These are phyloP conservation scores for Vaccinium myrtillus DNA, from an alignment of 148 eudicot genomes.

Conservation along the genomic window DNA sequence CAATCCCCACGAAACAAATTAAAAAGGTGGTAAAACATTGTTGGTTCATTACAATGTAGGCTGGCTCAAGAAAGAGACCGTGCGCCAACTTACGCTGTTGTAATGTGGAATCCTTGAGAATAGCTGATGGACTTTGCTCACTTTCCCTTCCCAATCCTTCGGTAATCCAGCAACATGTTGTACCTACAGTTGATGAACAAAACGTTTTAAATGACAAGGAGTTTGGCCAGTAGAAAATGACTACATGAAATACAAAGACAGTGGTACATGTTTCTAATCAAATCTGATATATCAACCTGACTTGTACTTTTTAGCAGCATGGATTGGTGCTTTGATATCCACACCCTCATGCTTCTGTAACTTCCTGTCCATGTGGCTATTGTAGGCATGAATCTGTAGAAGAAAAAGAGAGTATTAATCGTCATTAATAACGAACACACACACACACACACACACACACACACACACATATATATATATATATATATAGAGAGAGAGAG, in stretches of 20 bases:
- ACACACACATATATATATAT: no score
- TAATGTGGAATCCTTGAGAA: constrained; percentile 71
- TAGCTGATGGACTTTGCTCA: constrained; percentile 58
- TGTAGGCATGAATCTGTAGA: constrained; percentile 70
- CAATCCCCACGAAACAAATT: background rate
- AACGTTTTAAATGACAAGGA: background rate
- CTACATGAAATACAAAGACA: background rate
- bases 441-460: no score
- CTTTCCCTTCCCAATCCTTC: constrained; percentile 55
- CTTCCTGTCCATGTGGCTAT: constrained; percentile 87
- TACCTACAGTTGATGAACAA: constrained; percentile 24
- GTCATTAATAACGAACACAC: background rate
- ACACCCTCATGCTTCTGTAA: constrained; percentile 76
- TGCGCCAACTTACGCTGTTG: constrained; percentile 48
- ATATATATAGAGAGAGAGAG: background rate
- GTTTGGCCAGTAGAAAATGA: background rate
- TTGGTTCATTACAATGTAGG: background rate
- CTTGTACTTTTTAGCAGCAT: constrained; percentile 58
- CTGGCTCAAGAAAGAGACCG: no score
- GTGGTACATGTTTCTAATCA: background rate
- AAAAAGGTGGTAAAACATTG: background rate
- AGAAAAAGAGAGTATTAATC: background rate
- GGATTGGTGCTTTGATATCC: constrained; percentile 75
- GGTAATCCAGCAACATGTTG: constrained; percentile 64
- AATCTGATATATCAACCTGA: constrained; percentile 41